A percentile compares a stretch with the other conserved stretches of the same genome.
phyloP scores from a whole-genome alignment of 768 basidiomycete genomes.

The Cyclocybe aegerita region DNA sequence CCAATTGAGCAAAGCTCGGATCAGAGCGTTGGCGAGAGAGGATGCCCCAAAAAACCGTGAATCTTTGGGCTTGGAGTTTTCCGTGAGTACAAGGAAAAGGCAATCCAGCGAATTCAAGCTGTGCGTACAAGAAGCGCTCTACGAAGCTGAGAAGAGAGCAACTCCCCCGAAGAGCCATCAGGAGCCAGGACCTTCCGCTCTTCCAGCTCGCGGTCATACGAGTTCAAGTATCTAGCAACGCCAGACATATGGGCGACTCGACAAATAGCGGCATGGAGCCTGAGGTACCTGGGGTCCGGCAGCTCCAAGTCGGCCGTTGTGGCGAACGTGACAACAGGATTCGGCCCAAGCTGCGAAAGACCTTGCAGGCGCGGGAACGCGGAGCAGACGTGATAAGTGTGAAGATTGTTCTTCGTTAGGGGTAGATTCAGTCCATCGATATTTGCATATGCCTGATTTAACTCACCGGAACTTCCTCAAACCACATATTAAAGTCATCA shows the following conservation, averaged over 20 bases:
- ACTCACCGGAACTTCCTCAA: constrained; percentile 8
- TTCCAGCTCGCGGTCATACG: constrained; percentile 2
- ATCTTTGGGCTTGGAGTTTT: too few relatives aligned
- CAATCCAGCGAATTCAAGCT: too few relatives aligned
- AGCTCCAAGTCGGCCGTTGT: constrained; percentile 2
- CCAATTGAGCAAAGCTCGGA: too few relatives aligned
- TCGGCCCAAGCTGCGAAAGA: not conserved
- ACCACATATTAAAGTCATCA: too few relatives aligned
- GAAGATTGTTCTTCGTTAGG: not conserved
- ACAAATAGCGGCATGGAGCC: constrained; percentile 14
- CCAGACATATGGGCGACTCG: constrained; percentile 13
- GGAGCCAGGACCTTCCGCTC: constrained; percentile 1
- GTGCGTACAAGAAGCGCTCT: too few relatives aligned
- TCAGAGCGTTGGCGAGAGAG: too few relatives aligned
- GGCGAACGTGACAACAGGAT: constrained; percentile 7
- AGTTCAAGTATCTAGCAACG: constrained; percentile 8
- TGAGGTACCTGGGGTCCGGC: constrained; percentile 13
- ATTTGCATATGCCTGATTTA: not conserved
- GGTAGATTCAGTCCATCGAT: not conserved
- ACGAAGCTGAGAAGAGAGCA: too few relatives aligned
- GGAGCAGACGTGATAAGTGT: constrained; percentile 10
- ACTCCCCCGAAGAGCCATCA: too few relatives aligned
- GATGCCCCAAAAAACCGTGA: too few relatives aligned
- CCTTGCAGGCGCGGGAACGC: not conserved
- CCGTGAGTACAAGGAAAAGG: too few relatives aligned